Conservation (phyloP, 768 basidiomycete species). For the Agrocybe praecox region DNA sequence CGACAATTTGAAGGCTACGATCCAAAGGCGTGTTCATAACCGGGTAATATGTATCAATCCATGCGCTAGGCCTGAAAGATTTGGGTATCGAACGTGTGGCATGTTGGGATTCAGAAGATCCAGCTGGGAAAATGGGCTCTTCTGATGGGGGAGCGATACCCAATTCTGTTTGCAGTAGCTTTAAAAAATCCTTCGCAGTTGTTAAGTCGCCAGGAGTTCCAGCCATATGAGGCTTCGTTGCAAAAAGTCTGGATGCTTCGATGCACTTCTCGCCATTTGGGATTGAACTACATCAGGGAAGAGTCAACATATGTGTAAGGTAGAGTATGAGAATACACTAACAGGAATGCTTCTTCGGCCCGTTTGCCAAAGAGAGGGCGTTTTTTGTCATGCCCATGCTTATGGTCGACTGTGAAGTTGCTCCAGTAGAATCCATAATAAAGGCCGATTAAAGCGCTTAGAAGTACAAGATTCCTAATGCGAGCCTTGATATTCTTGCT, state of each 20-base stretch:
- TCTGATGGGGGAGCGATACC: slow-evolving; percentile 42
- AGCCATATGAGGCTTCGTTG: slow-evolving; percentile 68
- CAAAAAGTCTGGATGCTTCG: slow-evolving; percentile 52
- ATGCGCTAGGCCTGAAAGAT: slow-evolving; percentile 47
- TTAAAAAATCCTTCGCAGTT: slow-evolving; percentile 64
- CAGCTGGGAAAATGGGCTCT: slow-evolving; percentile 67
- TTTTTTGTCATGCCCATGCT: slow-evolving; percentile 3
- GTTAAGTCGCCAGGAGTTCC: slow-evolving; percentile 57
- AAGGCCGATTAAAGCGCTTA: not conserved
- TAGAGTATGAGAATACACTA: not conserved
- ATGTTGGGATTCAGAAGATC: slow-evolving; percentile 61
- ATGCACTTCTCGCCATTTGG: slow-evolving; percentile 56
- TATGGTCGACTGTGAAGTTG: not conserved
- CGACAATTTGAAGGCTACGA: slow-evolving; percentile 65
- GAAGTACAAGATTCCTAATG: not conserved
- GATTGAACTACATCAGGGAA: slow-evolving; percentile 35
- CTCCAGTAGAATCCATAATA: not conserved
- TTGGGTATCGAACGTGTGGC: slow-evolving; percentile 60
- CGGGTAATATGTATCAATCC: slow-evolving; percentile 88
- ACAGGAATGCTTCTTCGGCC: slow-evolving; percentile 23
- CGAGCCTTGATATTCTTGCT: not conserved
- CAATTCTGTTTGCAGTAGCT: slow-evolving; percentile 64
- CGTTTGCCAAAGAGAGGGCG: slow-evolving; percentile 19
- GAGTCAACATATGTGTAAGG: not conserved
- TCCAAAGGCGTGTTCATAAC: slow-evolving; percentile 78